phyloP scores from a whole-genome alignment of 2,329 filamentous ascomycete genomes.

The Cladorrhinum sp. region DNA sequence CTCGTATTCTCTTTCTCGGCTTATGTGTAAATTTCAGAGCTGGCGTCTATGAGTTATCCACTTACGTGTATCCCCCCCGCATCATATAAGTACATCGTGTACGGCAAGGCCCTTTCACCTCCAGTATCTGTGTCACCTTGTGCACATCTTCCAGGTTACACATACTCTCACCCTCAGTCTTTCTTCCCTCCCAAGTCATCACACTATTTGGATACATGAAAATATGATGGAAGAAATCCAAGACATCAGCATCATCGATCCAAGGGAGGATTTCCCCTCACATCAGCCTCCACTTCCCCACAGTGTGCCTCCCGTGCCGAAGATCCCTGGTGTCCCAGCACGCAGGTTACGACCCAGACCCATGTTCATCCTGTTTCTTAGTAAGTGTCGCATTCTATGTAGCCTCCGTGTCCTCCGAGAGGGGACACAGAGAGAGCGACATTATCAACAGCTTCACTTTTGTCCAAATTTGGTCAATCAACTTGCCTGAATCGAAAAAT shows the following conservation, averaged over 20 bases:
- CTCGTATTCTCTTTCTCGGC: too few species aligned
- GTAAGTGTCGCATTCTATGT: slow-evolving; percentile 6
- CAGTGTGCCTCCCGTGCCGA: slow-evolving; percentile 3
- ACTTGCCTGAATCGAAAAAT: neutral
- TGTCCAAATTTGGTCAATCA: neutral
- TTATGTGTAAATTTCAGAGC: too few species aligned
- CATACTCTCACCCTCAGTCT: too few species aligned
- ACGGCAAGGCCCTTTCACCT: too few species aligned
- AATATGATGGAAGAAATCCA: too few species aligned
- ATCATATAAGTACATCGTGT: too few species aligned
- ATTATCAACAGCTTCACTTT: neutral
- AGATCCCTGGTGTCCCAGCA: slow-evolving; percentile 5
- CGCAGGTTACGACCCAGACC: neutral
- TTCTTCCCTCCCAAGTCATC: too few species aligned
- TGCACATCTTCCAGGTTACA: too few species aligned
- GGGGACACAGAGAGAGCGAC: neutral
- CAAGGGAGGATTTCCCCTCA: neutral
- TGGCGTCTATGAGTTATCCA: too few species aligned
- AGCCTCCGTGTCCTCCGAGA: neutral
- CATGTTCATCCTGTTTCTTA: slow-evolving; percentile 4
- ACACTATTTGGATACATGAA: too few species aligned
- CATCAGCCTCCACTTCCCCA: slow-evolving; percentile 5
- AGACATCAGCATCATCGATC: neutral
- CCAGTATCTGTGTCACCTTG: too few species aligned
- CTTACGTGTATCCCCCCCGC: too few species aligned